These are phyloP conservation scores for Geranomyces variabilis DNA, from an alignment of 192 early-diverging fungal species.

Conservation along the genomic window DNA sequence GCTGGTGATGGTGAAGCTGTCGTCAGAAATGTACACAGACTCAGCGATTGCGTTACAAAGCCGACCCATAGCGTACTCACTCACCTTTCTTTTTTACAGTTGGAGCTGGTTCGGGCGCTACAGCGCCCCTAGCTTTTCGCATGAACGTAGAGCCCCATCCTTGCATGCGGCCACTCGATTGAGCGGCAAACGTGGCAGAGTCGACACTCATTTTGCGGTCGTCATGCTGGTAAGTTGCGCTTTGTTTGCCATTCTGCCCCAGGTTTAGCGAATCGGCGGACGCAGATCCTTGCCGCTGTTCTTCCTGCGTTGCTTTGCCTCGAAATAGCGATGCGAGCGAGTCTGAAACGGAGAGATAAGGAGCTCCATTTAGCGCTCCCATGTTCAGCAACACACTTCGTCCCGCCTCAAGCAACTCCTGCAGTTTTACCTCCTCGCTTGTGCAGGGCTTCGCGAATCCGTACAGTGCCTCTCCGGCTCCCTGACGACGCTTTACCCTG, in stretches of 20 bases:
- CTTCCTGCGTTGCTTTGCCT: background rate
- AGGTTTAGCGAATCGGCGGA: slow-evolving; percentile 6
- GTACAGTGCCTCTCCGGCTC: background rate
- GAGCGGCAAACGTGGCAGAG: background rate
- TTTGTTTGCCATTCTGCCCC: background rate
- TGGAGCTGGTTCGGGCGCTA: background rate
- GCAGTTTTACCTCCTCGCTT: background rate
- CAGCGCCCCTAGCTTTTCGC: slow-evolving; percentile 9
- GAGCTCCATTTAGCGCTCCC: background rate
- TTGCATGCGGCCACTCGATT: background rate
- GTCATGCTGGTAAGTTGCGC: background rate
- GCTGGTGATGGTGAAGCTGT: too few species aligned
- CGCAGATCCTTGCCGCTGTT: too few species aligned
- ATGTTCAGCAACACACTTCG: background rate
- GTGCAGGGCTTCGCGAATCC: background rate
- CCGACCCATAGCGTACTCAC: background rate
- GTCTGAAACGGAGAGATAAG: background rate
- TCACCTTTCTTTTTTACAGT: background rate
- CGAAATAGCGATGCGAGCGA: slow-evolving; percentile 26
- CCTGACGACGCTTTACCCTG: background rate
- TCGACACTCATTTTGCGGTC: slow-evolving; percentile 2
- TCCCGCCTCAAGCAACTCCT: too few species aligned
- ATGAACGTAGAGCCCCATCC: slow-evolving; percentile 4
- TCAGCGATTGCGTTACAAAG: too few species aligned
- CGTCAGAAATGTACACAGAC: too few species aligned